phyloP scores from a whole-genome alignment of 306 rosid genomes.

The Biancaea sappan region DNA sequence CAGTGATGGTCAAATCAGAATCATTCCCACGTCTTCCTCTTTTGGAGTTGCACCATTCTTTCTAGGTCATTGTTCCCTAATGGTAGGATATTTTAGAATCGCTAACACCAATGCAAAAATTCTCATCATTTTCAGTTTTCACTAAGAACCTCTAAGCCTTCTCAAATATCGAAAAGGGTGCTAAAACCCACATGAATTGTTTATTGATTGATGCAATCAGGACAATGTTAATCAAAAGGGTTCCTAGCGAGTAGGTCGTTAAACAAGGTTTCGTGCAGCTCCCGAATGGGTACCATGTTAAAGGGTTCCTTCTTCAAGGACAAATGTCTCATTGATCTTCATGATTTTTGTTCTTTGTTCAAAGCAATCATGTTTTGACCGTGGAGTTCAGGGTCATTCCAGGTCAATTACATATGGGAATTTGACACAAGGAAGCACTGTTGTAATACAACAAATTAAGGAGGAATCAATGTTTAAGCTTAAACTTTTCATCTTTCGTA shows the following conservation, averaged over 20 bases:
- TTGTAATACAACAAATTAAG: too few species aligned
- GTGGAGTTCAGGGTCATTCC: constrained; percentile 20
- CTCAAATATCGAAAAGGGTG: constrained; percentile 31
- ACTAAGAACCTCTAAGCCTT: constrained; percentile 31
- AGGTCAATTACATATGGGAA: constrained; percentile 16
- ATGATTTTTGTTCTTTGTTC: constrained; percentile 28
- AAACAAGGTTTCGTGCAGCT: not conserved
- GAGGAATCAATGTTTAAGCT: not conserved
- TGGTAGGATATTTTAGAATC: constrained; percentile 37
- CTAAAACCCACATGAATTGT: constrained; percentile 28
- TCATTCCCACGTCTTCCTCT: constrained; percentile 11
- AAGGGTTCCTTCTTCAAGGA: constrained; percentile 25
- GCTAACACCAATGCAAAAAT: constrained; percentile 31
- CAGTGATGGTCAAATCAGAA: constrained; percentile 19
- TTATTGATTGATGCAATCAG: constrained; percentile 13
- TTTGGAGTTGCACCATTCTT: not conserved
- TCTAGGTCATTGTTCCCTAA: constrained; percentile 8
- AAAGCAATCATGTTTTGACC: constrained; percentile 38
- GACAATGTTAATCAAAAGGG: not conserved
- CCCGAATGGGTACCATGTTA: constrained; percentile 30
- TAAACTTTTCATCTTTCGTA: too few species aligned
- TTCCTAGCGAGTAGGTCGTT: too few species aligned
- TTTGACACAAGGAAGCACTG: constrained; percentile 14
- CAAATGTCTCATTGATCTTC: constrained; percentile 24
- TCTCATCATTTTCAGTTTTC: constrained; percentile 39